A percentile compares a stretch with the other conserved stretches of the same genome.
Evolutionary conservation across 345 rosid genomes (phyloP).

Genomic region (Linum usitatissimum): DNA sequence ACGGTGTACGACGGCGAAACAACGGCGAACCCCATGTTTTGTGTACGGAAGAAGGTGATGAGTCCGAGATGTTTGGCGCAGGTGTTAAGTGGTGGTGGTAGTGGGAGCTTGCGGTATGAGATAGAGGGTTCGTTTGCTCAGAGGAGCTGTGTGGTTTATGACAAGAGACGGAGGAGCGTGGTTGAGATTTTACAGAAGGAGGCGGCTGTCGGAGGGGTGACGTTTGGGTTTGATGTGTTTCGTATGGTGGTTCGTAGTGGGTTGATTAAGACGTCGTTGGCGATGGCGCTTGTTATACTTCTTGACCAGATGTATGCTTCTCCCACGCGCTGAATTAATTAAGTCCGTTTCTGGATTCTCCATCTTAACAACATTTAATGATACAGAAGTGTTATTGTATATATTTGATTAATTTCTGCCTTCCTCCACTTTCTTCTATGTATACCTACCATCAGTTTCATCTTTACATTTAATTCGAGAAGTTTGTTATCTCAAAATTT

Average conservation of each 20-base stretch:
- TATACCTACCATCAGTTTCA: too few species aligned
- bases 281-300: slow-evolving; percentile 78
- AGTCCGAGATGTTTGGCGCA: slow-evolving; percentile 46
- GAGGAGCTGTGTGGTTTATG: slow-evolving; percentile 56
- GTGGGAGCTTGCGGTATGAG: slow-evolving; percentile 32
- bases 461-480: too few species aligned
- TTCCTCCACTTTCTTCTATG: too few species aligned
- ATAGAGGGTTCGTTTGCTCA: slow-evolving; percentile 71
- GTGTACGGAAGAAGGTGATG: slow-evolving; percentile 43
- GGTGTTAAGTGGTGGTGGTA: slow-evolving; percentile 17
- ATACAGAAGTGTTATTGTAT: too few species aligned
- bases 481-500: too few species aligned
- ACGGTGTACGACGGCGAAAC: slow-evolving; percentile 74
- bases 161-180: slow-evolving; percentile 35
- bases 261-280: slow-evolving; percentile 35
- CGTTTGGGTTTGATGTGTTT: slow-evolving; percentile 65
- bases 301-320: slow-evolving; percentile 90
- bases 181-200: slow-evolving; percentile 69
- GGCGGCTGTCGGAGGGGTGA: slow-evolving; percentile 39
- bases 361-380: not conserved
- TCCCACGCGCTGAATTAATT: slow-evolving; percentile 20
- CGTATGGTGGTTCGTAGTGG: slow-evolving; percentile 57
- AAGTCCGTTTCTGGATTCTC: not conserved
- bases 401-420: too few species aligned
- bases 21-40: slow-evolving; percentile 36